phyloP scores from a whole-genome alignment of 768 basidiomycete genomes.

The Lenzites betulinus region DNA sequence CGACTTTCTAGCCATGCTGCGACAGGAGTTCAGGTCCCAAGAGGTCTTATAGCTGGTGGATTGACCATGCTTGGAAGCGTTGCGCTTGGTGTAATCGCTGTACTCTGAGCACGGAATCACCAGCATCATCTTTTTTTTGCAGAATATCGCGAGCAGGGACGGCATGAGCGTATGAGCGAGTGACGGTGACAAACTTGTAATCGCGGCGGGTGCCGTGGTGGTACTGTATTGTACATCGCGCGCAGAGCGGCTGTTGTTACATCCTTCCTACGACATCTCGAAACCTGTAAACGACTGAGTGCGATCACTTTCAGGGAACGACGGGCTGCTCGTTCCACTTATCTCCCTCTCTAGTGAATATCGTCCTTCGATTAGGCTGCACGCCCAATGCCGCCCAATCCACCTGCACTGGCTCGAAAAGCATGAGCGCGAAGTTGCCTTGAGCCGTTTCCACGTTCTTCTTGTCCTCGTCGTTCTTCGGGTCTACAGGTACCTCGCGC shows the following conservation, averaged over 20 bases:
- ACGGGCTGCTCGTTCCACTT: slow-evolving; percentile 63
- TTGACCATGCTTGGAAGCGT: slow-evolving; percentile 1
- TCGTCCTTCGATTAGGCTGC: slow-evolving; percentile 58
- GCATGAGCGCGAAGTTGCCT: slow-evolving; percentile 67
- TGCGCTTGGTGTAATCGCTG: background rate
- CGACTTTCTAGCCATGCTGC: background rate
- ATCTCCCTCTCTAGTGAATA: slow-evolving; percentile 47
- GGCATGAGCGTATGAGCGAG: too few species aligned
- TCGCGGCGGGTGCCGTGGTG: background rate
- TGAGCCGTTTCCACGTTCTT: slow-evolving; percentile 55
- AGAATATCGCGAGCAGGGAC: too few species aligned
- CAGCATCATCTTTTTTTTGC: too few species aligned
- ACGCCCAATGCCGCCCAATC: slow-evolving; percentile 67
- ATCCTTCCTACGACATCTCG: background rate
- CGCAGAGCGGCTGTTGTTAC: too few species aligned
- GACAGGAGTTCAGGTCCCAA: background rate
- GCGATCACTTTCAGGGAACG: slow-evolving; percentile 55
- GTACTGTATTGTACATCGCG: background rate
- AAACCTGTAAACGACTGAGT: background rate
- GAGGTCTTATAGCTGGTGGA: background rate
- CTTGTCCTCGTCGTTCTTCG: slow-evolving; percentile 43
- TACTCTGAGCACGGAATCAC: slow-evolving; percentile 6
- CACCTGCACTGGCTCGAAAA: slow-evolving; percentile 70
- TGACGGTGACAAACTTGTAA: too few species aligned
- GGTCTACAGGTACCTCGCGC: slow-evolving; percentile 48